Evolutionary conservation across 352 stramenopile genomes (phyloP), one percentile per base, ranked within the genome.

Genomic region (Phytophthora fragariae): DNA sequence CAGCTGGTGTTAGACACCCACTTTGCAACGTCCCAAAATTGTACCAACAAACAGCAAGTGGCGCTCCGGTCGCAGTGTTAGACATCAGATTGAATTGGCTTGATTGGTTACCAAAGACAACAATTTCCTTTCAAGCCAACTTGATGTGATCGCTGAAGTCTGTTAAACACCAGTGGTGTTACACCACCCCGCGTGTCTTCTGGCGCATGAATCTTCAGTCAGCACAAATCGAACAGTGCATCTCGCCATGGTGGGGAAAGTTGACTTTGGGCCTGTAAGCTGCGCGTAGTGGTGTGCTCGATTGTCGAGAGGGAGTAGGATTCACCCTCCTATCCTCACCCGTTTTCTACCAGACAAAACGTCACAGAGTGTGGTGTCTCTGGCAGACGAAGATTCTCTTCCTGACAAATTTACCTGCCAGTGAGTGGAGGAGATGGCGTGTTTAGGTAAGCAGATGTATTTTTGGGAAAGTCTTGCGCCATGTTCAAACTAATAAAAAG

Each of bases 371-470:
- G 57, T 41, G n/a, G 65, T 33, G 58, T 72, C 65, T 72, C 65
- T 72, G 35, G 57, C 65, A 72, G 8, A 35, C 11, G 5, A n/a
- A 72, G 65, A 72, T 72, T 72, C 57, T 9, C 19, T 27, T 33
- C 1, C 27, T 19, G 44, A 6, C 11, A 49, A 50, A 21, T 24
- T 56, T 57, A 5, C 1, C 11, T 19, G 41, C 47, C 33, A 72
- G 33, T 55, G 65, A 72, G 39, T 72, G 57, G 49, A 5, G 57
- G 65, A 53, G 63, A n/a, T 27, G 33, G 21, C 35, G 31, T 35
- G 33, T 37, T 35, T 1, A 49, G 59, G 57, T 62, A 37, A n/a
- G 10, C 65, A 72, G 65, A 72, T 72, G 65, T 47, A 11, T 49
- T 39, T 59, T 27, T 49, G 57, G 57, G 65, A 72, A 72, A 67